Percentiles rank a stretch among this genome's conserved stretches.
Evolutionary conservation across 306 rosid genomes (phyloP).

Genomic region (Malus sieversii): DNA sequence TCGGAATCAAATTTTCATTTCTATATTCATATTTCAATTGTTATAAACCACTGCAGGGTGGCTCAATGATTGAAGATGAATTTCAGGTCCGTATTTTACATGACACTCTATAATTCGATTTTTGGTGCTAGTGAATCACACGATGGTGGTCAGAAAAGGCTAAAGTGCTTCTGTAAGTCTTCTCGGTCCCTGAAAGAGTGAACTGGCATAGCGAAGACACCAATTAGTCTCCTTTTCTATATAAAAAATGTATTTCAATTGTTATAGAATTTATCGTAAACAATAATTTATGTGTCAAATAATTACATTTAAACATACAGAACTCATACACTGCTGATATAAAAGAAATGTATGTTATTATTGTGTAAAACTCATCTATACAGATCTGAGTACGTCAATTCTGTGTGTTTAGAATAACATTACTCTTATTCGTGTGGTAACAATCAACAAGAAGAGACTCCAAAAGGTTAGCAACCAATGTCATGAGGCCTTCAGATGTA

Average conservation of each 20-base stretch:
- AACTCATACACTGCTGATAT: not conserved
- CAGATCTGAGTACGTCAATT: not conserved
- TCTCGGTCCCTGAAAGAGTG: accelerated
- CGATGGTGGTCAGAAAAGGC: accelerated
- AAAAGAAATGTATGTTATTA: accelerated
- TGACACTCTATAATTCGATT: too few species aligned
- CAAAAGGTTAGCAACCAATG: not conserved
- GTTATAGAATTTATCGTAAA: not conserved
- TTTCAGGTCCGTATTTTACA: too few species aligned
- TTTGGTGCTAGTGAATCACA: too few species aligned
- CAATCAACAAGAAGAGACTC: not conserved
- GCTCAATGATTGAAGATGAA: too few species aligned
- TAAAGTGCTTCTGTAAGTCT: too few species aligned
- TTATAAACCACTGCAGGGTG: too few species aligned
- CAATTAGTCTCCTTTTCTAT: too few species aligned
- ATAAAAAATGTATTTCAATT: too few species aligned
- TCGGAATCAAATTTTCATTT: not conserved
- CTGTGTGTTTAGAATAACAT: too few species aligned
- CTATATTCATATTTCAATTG: not conserved
- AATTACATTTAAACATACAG: not conserved
- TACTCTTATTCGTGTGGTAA: not conserved
- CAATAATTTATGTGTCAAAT: not conserved
- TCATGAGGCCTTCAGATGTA: not conserved
- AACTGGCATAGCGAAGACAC: accelerated
- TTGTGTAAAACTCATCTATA: not conserved